Base-by-base conservation (phyloP, 768 basidiomycete species). In the Tricholoma terreum region DNA sequence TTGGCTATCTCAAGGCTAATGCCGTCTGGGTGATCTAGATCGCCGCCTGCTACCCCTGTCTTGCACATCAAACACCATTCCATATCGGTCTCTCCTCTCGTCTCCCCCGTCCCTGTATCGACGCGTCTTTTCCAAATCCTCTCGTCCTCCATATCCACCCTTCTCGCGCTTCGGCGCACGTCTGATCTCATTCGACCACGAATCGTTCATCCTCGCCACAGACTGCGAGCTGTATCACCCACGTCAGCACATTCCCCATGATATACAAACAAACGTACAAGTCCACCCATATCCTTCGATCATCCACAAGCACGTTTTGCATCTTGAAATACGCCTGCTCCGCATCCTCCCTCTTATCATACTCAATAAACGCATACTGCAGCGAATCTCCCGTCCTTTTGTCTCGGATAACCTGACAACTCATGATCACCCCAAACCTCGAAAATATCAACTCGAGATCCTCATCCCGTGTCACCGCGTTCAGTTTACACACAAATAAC, bases 321-420 rank as follows among this genome's bases (percentile, higher is more conserved):
- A 99, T 99, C 72, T 98, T 99, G 77, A 98, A 95, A 72, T 98
- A 99, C 8, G 93, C 97, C 90, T 94, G 89, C 72, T 99, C 96
- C 7, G 96, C 94, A 35, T 94, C 90, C 60, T 93, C 94, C 42
- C 87, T 76, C 69, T 90, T 92, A 67, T 95, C 94, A 75, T 98
- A 99, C 73, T 99, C 97, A 63, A 99, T 94, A 67, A 99, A 98
- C 8, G 97, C 97, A 69, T 98, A 99, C 69, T 98, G 97, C 59
- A 99, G 73, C 27, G 91, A 94, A 71, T 99, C 97, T 0, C 97
- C 95, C 8, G 94, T 95, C 71, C 85, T 88, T 70, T 96, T 95
- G 71, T 98, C 97, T 35, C 94, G 79, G 60, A 98, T 96, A 52
- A 99, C 92, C 71, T 98, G 96, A 74, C 96, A 98, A 66, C 92